Conservation (phyloP, 805 yeast species). For the Lipomyces japonicus region DNA sequence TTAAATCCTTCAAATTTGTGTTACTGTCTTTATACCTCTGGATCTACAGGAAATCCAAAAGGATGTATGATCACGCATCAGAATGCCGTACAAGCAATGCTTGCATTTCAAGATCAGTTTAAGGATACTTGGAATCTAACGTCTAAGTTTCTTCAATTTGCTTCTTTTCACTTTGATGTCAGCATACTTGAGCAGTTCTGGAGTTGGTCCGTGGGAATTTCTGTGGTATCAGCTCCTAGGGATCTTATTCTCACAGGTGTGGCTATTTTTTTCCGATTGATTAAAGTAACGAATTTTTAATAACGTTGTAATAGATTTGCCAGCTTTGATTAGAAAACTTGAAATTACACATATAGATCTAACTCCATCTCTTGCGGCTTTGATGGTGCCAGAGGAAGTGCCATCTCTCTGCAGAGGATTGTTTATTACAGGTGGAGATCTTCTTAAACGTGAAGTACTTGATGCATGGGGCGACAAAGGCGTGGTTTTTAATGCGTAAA, state of each 20-base stretch:
- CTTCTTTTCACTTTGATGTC: conserved; percentile 33
- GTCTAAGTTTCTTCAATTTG: conserved; percentile 29
- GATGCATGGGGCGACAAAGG: conserved; percentile 31
- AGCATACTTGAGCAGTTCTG: conserved; percentile 34
- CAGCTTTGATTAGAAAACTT: conserved; percentile 17
- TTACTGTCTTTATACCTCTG: conserved; percentile 33
- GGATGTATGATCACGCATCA: conserved; percentile 32
- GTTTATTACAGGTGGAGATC: conserved; percentile 34
- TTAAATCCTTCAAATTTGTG: conserved; percentile 16
- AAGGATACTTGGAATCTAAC: conserved; percentile 15
- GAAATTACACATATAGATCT: conserved; percentile 31
- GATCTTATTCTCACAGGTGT: conserved; percentile 25
- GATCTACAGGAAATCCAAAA: conserved; percentile 33
- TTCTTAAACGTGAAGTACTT: conserved; percentile 29
- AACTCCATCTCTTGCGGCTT: conserved; percentile 58
- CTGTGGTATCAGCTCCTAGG: conserved; percentile 28
- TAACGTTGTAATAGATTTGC: too few relatives aligned
- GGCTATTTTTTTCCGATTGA: background rate
- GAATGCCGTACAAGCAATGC: conserved; percentile 32
- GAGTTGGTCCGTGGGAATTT: conserved; percentile 33
- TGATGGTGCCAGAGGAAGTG: conserved; percentile 68
- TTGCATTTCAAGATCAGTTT: conserved; percentile 30
- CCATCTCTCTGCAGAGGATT: conserved; percentile 29
- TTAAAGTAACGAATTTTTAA: background rate
- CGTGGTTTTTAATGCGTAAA: conserved; percentile 30